Evolutionary conservation across 2,329 filamentous ascomycete genomes (phyloP), one percentile per base, ranked within the genome.

Genomic region (Penicillium concentricum): DNA sequence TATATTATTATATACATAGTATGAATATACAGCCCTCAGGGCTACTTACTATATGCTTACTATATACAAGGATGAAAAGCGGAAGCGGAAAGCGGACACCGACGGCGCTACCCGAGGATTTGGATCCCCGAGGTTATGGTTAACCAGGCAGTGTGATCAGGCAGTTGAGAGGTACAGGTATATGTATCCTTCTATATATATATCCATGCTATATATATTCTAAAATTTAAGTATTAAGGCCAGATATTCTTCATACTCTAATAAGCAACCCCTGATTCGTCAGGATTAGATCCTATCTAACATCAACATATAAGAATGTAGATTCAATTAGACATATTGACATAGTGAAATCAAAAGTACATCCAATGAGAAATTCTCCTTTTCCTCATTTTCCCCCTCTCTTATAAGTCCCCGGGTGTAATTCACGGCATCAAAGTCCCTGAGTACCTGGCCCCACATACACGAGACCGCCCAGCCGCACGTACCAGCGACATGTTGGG

Each of bases 251-350:
- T 20, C n/a, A 54, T 56, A 30, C 52, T 41, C 51, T 54, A 69
- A 69, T 71, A 67, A 65, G 63, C 64, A 54, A 51, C 42, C 47
- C 57, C 60, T 70, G 62, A 70, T 71, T 70, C 62, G 64, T 39
- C 56, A 32, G 47, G 9, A 51, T 20, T 9, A 12, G 12, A 30
- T 26, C 24, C 24, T 46, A 39, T 37, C 12, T 9, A 34, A 3
- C 28, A n/a, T n/a, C n/a, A n/a, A n/a, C n/a, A n/a, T n/a, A n/a
- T n/a, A n/a, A n/a, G n/a, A n/a, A n/a, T n/a, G n/a, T n/a, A 16
- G 13, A 46, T 46, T 46, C 20, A 35, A 30, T 20, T 16, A 16
- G 18, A 22, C 3, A 22, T 8, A n/a, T 4, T n/a, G 43, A 22
- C 5, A 16, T 9, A 15, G 15, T 45, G 4, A 45, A 10, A 46